Conservation (phyloP, 2,329 filamentous ascomycete genomes). For the Pestalotiopsis sp. region DNA sequence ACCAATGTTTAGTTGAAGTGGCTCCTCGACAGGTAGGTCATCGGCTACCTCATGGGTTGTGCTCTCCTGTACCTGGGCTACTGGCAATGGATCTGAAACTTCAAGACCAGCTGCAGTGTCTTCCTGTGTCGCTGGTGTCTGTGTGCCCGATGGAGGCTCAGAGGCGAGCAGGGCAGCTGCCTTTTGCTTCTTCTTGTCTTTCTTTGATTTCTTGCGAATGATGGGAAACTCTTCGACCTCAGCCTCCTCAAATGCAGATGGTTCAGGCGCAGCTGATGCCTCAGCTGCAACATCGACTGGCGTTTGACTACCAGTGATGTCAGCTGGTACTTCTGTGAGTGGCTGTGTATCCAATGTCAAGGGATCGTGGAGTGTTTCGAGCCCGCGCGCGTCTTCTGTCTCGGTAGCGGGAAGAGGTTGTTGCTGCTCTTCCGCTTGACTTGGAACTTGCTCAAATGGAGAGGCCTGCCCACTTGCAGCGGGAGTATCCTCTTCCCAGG, state of each 20-base stretch:
- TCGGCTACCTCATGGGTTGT: neutral
- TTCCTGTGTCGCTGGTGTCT: conserved; percentile 15
- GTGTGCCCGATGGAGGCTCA: conserved; percentile 15
- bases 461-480: neutral
- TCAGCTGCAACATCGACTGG: neutral
- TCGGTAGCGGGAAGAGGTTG: neutral
- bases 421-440: neutral
- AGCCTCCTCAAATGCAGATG: conserved; percentile 17
- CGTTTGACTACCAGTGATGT: neutral
- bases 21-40: neutral
- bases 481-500: conserved; percentile 2
- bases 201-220: conserved; percentile 24
- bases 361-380: neutral
- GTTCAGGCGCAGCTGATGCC: neutral
- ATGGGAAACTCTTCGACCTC: conserved; percentile 26
- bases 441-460: neutral
- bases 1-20: conserved; percentile 7
- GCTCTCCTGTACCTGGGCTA: neutral
- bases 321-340: neutral
- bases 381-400: neutral
- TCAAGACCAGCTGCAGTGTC: conserved; percentile 12
- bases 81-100: conserved; percentile 12
- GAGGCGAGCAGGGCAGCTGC: conserved; percentile 25
- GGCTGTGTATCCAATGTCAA: neutral
- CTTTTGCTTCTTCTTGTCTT: conserved; percentile 35